Percentiles rank a stretch among this genome's conserved stretches.
Evolutionary conservation across 371 early-diverging fungal genomes (phyloP).

Genomic region (Rhizomucor pusillus): DNA sequence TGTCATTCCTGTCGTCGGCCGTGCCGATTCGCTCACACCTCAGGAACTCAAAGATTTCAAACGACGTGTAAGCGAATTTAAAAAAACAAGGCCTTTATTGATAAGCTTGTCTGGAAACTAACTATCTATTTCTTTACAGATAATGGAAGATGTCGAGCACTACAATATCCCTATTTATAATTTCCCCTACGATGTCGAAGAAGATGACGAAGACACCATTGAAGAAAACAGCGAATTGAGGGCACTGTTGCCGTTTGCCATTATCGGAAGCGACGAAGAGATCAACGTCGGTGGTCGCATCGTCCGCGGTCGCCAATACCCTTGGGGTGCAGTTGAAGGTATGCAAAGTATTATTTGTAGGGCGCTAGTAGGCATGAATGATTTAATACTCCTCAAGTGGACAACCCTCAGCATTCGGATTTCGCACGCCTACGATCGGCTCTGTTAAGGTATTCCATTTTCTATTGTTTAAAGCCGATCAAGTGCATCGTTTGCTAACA

Average conservation of each 20-base stretch:
- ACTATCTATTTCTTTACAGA: conserved; percentile 26
- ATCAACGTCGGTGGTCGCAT: conserved; percentile 69
- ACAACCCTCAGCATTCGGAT: conserved; percentile 92
- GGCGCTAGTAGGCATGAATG: background rate
- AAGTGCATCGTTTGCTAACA: background rate
- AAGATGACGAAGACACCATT: conserved; percentile 90
- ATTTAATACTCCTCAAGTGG: conserved; percentile 42
- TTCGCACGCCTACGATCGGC: conserved; percentile 95
- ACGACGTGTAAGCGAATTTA: conserved; percentile 57
- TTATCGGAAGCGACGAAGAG: conserved; percentile 96
- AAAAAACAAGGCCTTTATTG: background rate
- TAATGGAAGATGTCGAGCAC: conserved; percentile 91
- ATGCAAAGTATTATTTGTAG: background rate
- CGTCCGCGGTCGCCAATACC: conserved; percentile 96
- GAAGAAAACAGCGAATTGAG: conserved; percentile 95
- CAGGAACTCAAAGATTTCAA: conserved; percentile 77
- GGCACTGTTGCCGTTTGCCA: conserved; percentile 90
- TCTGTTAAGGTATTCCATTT: conserved; percentile 65
- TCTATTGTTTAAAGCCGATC: background rate
- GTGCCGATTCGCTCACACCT: conserved; percentile 76
- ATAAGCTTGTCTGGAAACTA: background rate
- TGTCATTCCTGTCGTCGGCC: conserved; percentile 90
- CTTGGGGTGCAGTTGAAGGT: conserved; percentile 98
- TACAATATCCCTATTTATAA: conserved; percentile 91
- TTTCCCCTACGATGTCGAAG: conserved; percentile 76